Percentiles rank a stretch among this genome's conserved stretches.
Evolutionary conservation across 2,329 filamentous ascomycete species (phyloP).

Genomic region (Fonsecaea pedrosoi): DNA sequence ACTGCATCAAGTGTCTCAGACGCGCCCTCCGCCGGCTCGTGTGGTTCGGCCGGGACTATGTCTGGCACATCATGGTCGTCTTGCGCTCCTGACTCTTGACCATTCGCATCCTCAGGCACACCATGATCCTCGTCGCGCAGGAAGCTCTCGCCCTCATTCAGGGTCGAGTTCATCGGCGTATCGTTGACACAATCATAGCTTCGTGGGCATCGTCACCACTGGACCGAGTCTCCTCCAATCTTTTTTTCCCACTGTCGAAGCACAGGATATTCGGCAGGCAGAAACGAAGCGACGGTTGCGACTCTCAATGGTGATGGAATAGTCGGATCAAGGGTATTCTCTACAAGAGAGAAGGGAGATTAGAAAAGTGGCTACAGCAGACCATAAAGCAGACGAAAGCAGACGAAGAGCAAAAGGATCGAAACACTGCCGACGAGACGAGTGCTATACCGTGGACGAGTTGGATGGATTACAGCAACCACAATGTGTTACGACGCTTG

Average conservation of each 20-base stretch:
- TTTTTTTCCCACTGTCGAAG: background rate
- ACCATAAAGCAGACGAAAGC: background rate
- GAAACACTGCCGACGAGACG: background rate
- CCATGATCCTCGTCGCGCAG: slow-evolving; percentile 60
- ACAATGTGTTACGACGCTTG: slow-evolving; percentile 3
- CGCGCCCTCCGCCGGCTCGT: slow-evolving; percentile 1
- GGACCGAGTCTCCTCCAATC: background rate
- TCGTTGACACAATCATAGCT: slow-evolving; percentile 37
- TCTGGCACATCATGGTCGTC: slow-evolving; percentile 42
- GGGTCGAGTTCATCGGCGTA: slow-evolving; percentile 72
- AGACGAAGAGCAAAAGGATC: background rate
- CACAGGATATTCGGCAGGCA: slow-evolving; percentile 2
- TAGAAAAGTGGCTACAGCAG: background rate
- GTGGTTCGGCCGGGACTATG: slow-evolving; percentile 22
- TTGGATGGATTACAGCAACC: background rate
- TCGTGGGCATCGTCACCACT: slow-evolving; percentile 13
- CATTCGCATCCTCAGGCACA: slow-evolving; percentile 49
- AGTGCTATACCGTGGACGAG: background rate
- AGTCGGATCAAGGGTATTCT: background rate
- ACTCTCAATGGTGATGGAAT: background rate
- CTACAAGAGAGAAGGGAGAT: background rate
- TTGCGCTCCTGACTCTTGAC: slow-evolving; percentile 33
- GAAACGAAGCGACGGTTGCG: background rate
- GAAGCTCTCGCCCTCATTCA: slow-evolving; percentile 66
- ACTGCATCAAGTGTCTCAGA: slow-evolving; percentile 14